Evolutionary conservation across 1,139 yeast genomes (phyloP).

Genomic region (Tardiomyces digboiensis): DNA sequence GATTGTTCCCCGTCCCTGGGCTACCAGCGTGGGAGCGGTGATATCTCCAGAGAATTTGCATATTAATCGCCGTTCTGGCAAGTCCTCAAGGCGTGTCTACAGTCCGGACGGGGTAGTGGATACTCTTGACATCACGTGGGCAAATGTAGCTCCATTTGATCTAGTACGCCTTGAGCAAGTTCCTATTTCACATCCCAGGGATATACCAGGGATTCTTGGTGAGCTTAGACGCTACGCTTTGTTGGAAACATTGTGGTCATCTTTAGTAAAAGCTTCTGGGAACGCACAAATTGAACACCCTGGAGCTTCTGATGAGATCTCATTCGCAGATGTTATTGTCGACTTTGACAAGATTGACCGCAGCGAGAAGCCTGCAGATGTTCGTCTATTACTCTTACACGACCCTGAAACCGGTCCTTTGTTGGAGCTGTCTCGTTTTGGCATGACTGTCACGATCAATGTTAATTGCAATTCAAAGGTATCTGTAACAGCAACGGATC

Average conservation of each 20-base stretch:
- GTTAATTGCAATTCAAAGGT: neutral
- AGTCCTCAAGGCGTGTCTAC: conserved; percentile 4
- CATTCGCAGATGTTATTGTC: conserved; percentile 16
- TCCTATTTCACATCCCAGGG: conserved; percentile 24
- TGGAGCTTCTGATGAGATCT: conserved; percentile 6
- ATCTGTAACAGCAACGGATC: conserved; percentile 1
- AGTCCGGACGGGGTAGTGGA: conserved; percentile 3
- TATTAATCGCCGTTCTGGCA: conserved; percentile 6
- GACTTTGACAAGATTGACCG: conserved; percentile 6
- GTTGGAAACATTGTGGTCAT: neutral
- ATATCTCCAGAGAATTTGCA: conserved; percentile 2
- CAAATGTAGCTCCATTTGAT: conserved; percentile 21
- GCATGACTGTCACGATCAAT: neutral
- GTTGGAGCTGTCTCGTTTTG: neutral
- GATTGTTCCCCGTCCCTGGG: conserved; percentile 15
- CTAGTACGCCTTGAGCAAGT: conserved; percentile 21
- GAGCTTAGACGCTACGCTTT: conserved; percentile 7
- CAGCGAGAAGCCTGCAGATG: conserved; percentile 3
- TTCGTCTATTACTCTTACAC: neutral
- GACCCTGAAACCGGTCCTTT: neutral
- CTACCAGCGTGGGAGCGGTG: conserved; percentile 15
- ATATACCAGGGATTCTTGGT: conserved; percentile 10
- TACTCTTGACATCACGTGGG: conserved; percentile 15
- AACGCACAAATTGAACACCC: neutral
- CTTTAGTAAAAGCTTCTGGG: neutral